These are phyloP conservation scores for Aspergillus indologenus DNA, from an alignment of 495 filamentous ascomycete genomes.

Conservation along the genomic window DNA sequence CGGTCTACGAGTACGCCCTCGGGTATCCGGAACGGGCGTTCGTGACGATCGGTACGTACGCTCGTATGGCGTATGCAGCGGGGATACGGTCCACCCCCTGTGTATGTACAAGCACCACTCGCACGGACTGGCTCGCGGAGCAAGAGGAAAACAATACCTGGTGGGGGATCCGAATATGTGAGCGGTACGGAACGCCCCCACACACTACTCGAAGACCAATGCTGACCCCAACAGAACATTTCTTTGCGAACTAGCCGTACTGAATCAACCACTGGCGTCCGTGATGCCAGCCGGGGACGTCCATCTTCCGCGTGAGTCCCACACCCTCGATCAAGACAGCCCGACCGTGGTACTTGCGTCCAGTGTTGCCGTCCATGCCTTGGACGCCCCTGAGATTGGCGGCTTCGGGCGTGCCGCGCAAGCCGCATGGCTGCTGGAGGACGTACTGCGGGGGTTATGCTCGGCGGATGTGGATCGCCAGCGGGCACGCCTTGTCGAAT, in stretches of 20 bases:
- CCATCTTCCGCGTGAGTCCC: background rate
- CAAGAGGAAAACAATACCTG: constrained; percentile 29
- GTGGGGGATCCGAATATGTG: constrained; percentile 31
- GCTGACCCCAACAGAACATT: background rate
- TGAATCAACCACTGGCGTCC: constrained; percentile 4
- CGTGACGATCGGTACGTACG: constrained; percentile 28
- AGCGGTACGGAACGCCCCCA: constrained; percentile 18
- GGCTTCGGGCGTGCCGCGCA: constrained; percentile 30
- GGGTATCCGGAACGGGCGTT: constrained; percentile 28
- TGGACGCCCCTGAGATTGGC: background rate
- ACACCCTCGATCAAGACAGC: background rate
- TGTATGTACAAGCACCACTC: background rate
- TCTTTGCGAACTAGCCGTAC: background rate
- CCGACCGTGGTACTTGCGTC: background rate
- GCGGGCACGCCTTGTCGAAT: constrained; percentile 16
- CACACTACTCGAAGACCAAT: background rate
- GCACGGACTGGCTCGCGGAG: background rate
- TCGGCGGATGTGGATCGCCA: constrained; percentile 17
- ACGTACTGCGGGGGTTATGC: constrained; percentile 16
- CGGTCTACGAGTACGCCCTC: constrained; percentile 26
- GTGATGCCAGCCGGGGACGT: background rate
- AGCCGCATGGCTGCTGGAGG: constrained; percentile 31
- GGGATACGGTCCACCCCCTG: background rate
- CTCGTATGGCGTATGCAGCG: constrained; percentile 24
- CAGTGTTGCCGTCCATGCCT: background rate